Base-by-base conservation (phyloP, 192 early-diverging fungal species). In the Coemansia sp. region DNA sequence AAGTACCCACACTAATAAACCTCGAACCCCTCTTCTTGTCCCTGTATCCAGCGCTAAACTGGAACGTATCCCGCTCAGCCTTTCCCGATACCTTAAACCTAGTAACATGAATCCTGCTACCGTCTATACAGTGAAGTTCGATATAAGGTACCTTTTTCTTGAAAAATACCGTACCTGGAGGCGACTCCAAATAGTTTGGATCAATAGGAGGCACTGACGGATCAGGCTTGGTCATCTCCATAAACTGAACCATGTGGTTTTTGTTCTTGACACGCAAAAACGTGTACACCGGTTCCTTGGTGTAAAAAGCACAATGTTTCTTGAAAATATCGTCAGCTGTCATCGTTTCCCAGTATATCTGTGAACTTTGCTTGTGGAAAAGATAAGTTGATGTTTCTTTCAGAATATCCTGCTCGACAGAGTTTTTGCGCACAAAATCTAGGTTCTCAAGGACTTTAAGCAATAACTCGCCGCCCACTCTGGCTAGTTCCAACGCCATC, bases 331-430 rank as follows among this genome's bases (percentile, higher is more conserved):
- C 56, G 33, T 86, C 77, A 0, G 87, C 87, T 0, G 84, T 69
- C 87, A 89, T 87, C 2, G 40, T 45, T 6, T 69, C 55, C 88
- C 89, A 95, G 33, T 86, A 62, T 7, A 93, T 75, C 16, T 81
- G 64, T 17, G 86, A 73, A 61, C 86, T 82, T 7, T 80, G 73
- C 38, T 85, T 87, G 11, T 71, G 67, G 17, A 93, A 89, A 62
- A 95, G 87, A 18, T 84, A 85, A 14, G 94, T 93, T 25, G 83
- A 72, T 3, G 90, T 88, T 7, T 86, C 90, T n/a, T 81, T 58
- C 4, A 70, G 29, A 3, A 80, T 77, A 60, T 92, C 87, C 72
- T 96, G 94, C 34, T 69, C 69, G 16, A 67, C 61, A 3, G 93
- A 88, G 7, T 86, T 60, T 5, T 60, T 61, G 79, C 92, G 72